Evolutionary conservation across 768 basidiomycete genomes (phyloP).

Genomic region (Russula emetica): DNA sequence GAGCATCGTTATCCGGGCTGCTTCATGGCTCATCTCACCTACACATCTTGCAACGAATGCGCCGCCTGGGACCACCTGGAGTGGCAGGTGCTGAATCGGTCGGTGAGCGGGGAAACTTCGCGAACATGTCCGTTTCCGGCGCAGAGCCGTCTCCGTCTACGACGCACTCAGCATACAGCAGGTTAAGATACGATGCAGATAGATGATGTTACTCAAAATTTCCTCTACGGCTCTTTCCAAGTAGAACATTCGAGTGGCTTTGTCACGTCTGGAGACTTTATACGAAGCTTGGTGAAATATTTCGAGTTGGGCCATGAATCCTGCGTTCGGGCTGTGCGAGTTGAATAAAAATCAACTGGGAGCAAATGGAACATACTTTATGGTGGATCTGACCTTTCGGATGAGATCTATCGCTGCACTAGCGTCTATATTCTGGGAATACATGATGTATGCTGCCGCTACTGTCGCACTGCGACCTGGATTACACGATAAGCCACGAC

Average conservation of each 20-base stretch:
- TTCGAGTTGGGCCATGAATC: slow-evolving; percentile 76
- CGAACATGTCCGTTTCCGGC: slow-evolving; percentile 69
- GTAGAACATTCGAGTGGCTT: slow-evolving; percentile 76
- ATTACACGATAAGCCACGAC: neutral
- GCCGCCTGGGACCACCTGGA: slow-evolving; percentile 52
- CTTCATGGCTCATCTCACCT: slow-evolving; percentile 44
- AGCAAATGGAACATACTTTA: slow-evolving; percentile 52
- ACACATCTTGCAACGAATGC: slow-evolving; percentile 92
- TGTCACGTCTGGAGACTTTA: slow-evolving; percentile 61
- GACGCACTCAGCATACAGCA: slow-evolving; percentile 17
- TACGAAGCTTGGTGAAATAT: slow-evolving; percentile 71
- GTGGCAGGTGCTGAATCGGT: slow-evolving; percentile 57
- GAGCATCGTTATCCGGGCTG: neutral
- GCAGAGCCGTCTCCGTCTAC: slow-evolving; percentile 71
- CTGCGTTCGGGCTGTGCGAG: slow-evolving; percentile 69
- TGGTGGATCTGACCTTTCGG: slow-evolving; percentile 55
- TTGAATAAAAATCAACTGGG: slow-evolving; percentile 11
- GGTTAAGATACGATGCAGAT: neutral
- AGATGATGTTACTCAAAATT: slow-evolving; percentile 63
- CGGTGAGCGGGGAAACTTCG: slow-evolving; percentile 64
- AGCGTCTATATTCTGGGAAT: slow-evolving; percentile 53
- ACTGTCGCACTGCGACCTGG: slow-evolving; percentile 80
- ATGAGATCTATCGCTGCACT: slow-evolving; percentile 67
- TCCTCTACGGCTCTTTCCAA: slow-evolving; percentile 69
- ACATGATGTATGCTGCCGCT: slow-evolving; percentile 87